These are phyloP conservation scores for Tolypocladium tundrense DNA, from an alignment of 2,329 filamentous ascomycete genomes.

Conservation along the genomic window DNA sequence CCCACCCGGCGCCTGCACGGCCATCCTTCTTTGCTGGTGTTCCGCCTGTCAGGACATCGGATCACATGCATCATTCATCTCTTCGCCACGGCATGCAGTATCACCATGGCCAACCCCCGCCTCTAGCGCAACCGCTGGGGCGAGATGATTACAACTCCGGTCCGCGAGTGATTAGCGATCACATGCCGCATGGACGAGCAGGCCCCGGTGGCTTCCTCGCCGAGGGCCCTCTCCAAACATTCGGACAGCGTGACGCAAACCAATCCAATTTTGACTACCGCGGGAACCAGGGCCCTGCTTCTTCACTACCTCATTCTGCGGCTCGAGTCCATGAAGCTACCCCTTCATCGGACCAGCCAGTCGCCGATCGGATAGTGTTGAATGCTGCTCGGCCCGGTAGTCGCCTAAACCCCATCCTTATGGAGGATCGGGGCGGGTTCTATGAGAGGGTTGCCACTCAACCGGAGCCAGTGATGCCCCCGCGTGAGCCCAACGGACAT, in stretches of 20 bases:
- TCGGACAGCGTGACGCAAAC: neutral
- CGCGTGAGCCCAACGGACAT: neutral
- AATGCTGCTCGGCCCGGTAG: conserved; percentile 19
- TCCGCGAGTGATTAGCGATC: conserved; percentile 9
- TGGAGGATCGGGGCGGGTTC: conserved; percentile 29
- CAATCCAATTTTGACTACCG: neutral
- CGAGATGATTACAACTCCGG: neutral
- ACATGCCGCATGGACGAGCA: neutral
- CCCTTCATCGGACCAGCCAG: conserved; percentile 8
- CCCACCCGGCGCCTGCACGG: conserved; percentile 23
- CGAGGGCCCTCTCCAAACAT: neutral
- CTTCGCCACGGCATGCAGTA: conserved; percentile 8
- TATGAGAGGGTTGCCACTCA: conserved; percentile 20
- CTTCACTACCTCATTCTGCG: neutral
- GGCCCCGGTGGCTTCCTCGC: neutral
- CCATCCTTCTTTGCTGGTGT: conserved; percentile 24
- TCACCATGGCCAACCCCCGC: neutral
- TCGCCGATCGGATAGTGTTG: conserved; percentile 17
- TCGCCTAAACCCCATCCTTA: conserved; percentile 22
- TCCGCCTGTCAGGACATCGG: conserved; percentile 15
- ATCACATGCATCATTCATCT: conserved; percentile 10
- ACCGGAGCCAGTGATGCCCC: neutral
- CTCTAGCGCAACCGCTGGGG: neutral
- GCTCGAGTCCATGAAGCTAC: conserved; percentile 7
- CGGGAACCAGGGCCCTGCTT: no score